Conservation (phyloP, 75 land plant genomes). For the Picea glauca region DNA sequence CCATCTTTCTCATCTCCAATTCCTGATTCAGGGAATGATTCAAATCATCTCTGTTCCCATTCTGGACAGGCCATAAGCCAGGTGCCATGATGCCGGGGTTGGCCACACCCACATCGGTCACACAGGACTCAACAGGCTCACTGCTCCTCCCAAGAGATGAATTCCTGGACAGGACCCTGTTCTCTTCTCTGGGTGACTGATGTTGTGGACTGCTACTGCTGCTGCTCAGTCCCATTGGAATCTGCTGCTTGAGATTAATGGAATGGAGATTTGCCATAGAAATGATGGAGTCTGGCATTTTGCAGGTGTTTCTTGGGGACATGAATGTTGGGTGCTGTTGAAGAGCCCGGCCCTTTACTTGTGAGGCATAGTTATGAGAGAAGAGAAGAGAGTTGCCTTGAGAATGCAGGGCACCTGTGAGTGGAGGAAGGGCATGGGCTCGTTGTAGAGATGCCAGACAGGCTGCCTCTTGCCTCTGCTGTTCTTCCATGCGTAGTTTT, state of each 20-base stretch:
- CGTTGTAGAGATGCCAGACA: conserved; percentile 27
- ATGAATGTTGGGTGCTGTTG: conserved; percentile 3
- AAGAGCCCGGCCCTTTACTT: conserved; percentile 1
- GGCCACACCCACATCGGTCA: conserved; percentile 5
- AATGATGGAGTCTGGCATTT: conserved; percentile 11
- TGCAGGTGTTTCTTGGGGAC: conserved; percentile 1
- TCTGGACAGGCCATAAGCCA: conserved; percentile 7
- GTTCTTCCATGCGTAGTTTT: conserved; percentile 72
- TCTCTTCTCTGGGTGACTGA: conserved; percentile 9
- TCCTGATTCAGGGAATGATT: conserved; percentile 9
- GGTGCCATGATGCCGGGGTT: conserved; percentile 1
- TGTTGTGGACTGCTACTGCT: conserved; percentile 6
- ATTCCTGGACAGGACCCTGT: neutral
- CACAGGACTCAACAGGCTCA: neutral
- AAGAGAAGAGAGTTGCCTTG: conserved; percentile 1
- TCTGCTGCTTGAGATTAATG: conserved; percentile 3
- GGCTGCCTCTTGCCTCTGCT: conserved; percentile 36
- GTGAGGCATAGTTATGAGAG: conserved; percentile 2
- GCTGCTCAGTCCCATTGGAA: conserved; percentile 6
- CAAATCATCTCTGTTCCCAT: neutral
- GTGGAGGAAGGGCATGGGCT: conserved; percentile 16
- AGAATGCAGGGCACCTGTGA: conserved; percentile 8
- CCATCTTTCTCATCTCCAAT: neutral
- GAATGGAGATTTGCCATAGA: conserved; percentile 9
- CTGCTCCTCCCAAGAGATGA: conserved; percentile 1